phyloP scores from a whole-genome alignment of 2,329 filamentous ascomycete genomes.

The Escovopsis sp. region DNA sequence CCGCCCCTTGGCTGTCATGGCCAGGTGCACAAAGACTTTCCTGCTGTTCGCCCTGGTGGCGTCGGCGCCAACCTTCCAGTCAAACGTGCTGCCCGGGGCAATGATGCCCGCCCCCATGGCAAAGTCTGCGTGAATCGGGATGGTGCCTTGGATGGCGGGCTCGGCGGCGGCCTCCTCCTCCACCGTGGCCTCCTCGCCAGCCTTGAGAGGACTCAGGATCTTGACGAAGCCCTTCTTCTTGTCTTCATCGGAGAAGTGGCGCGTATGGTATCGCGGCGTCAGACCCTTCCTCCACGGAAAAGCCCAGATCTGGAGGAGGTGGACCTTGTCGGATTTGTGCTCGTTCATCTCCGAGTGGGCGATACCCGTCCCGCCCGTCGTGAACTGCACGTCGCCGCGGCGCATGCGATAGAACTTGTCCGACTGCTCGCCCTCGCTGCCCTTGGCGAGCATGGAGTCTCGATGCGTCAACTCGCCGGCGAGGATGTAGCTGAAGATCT shows the following conservation, averaged over 20 bases:
- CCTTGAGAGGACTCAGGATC: slow-evolving; percentile 62
- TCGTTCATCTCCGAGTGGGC: slow-evolving; percentile 75
- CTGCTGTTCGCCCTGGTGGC: slow-evolving; percentile 36
- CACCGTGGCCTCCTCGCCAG: slow-evolving; percentile 42
- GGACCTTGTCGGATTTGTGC: slow-evolving; percentile 52
- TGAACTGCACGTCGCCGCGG: slow-evolving; percentile 78
- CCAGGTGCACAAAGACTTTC: slow-evolving; percentile 68
- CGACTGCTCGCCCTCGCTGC: slow-evolving; percentile 39
- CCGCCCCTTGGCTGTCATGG: slow-evolving; percentile 64
- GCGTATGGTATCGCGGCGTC: slow-evolving; percentile 61
- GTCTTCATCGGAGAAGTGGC: slow-evolving; percentile 53
- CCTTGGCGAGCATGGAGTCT: slow-evolving; percentile 67
- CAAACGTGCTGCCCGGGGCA: slow-evolving; percentile 46
- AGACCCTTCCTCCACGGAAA: slow-evolving; percentile 61
- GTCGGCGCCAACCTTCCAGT: slow-evolving; percentile 54
- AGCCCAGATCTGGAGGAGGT: slow-evolving; percentile 85
- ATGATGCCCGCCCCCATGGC: slow-evolving; percentile 70
- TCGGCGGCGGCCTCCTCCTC: slow-evolving; percentile 49
- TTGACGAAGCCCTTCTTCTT: slow-evolving; percentile 58
- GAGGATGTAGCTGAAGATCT: slow-evolving; percentile 84
- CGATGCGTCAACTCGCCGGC: slow-evolving; percentile 75
- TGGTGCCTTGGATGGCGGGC: slow-evolving; percentile 47
- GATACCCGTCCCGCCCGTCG: slow-evolving; percentile 68
- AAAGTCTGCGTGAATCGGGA: slow-evolving; percentile 73
- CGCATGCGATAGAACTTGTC: slow-evolving; percentile 57